Conservation (phyloP, 2,329 filamentous ascomycete genomes). For the Zarea fungicola region DNA sequence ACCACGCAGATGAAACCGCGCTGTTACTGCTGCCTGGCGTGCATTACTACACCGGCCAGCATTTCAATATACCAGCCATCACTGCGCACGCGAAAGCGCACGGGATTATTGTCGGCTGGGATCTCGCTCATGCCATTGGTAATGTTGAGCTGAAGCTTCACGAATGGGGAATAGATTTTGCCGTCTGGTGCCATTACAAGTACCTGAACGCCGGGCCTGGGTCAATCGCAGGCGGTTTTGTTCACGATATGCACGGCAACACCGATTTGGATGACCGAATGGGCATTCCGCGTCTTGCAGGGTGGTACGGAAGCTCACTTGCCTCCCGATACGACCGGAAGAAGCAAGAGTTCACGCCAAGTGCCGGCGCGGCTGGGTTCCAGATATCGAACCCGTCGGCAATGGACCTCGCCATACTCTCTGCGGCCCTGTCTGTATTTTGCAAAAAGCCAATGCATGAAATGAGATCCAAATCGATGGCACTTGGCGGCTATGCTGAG, state of each 20-base stretch:
- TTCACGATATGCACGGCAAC: conserved; percentile 66
- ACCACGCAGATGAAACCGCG: conserved; percentile 66
- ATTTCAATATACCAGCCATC: conserved; percentile 75
- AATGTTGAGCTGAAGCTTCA: conserved; percentile 76
- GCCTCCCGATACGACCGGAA: conserved; percentile 74
- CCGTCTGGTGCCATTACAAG: conserved; percentile 91
- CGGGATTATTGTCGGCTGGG: conserved; percentile 76
- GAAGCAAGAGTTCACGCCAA: conserved; percentile 66
- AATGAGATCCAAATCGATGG: conserved; percentile 64
- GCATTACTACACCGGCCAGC: conserved; percentile 87
- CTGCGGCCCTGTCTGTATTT: conserved; percentile 69
- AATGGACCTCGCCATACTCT: conserved; percentile 68
- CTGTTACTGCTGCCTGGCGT: conserved; percentile 78
- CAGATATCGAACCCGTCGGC: conserved; percentile 77
- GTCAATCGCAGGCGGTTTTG: conserved; percentile 71
- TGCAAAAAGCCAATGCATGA: conserved; percentile 62
- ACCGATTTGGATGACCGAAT: conserved; percentile 38
- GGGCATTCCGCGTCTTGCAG: conserved; percentile 58
- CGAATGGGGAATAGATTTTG: conserved; percentile 88
- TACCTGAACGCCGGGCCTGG: conserved; percentile 86
- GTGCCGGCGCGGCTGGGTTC: conserved; percentile 71
- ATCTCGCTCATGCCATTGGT: conserved; percentile 79
- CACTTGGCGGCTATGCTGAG: conserved; percentile 73
- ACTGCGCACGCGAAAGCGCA: conserved; percentile 68
- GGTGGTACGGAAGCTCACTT: conserved; percentile 86